These are phyloP conservation scores for Cucumis cinereus DNA, from an alignment of 306 rosid species.

Conservation along the genomic window DNA sequence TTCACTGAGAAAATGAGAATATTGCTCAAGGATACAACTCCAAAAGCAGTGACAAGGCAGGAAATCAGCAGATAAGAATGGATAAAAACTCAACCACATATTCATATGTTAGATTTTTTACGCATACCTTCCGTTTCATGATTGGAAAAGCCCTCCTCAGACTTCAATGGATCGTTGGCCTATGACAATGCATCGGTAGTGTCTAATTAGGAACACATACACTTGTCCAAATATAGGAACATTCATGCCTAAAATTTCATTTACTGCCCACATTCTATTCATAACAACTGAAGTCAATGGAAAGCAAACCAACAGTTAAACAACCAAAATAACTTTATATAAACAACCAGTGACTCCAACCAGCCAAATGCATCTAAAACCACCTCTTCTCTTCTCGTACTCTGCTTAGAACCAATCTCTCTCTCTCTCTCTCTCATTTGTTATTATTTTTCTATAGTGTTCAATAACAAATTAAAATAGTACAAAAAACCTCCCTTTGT, in stretches of 20 bases:
- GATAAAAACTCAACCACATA: not conserved
- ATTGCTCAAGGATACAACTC: no score
- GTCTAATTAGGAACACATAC: conserved; percentile 7
- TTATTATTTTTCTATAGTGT: not conserved
- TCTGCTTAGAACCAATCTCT: not conserved
- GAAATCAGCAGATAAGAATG: not conserved
- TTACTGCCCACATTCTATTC: not conserved
- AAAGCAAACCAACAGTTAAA: not conserved
- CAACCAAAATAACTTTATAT: not conserved
- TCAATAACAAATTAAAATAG: not conserved
- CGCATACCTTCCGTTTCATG: conserved; percentile 21
- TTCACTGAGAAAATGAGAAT: no score
- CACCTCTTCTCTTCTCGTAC: not conserved
- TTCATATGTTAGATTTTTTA: not conserved
- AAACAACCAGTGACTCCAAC: not conserved
- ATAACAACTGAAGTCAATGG: not conserved
- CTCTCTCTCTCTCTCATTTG: not conserved
- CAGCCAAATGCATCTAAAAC: not conserved
- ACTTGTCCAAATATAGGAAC: not conserved
- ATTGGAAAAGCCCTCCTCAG: conserved; percentile 8
- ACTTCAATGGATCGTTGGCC: conserved; percentile 29
- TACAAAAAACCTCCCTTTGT: not conserved
- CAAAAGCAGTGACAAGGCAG: no score
- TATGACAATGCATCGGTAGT: conserved; percentile 18
- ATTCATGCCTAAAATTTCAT: not conserved